Percentiles rank a stretch among this genome's conserved stretches.
These are phyloP conservation scores for Stentor roeselii DNA, from an alignment of 73 alveolate genomes.

Conservation along the genomic window DNA sequence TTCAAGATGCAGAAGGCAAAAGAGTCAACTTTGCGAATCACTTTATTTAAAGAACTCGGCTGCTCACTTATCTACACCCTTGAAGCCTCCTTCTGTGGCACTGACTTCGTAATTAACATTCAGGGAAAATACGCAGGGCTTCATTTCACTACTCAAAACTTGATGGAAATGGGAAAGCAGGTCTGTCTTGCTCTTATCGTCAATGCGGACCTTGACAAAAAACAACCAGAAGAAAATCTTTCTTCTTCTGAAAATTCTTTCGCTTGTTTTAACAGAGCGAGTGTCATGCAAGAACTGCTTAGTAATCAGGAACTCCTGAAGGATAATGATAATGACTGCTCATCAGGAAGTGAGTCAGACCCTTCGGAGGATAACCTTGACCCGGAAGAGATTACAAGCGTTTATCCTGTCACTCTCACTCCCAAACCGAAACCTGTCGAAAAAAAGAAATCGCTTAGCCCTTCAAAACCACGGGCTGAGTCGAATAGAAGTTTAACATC, in stretches of 20 bases:
- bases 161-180: slow-evolving; percentile 27
- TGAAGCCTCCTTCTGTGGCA: slow-evolving; percentile 94
- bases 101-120: slow-evolving; percentile 28
- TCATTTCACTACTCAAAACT: slow-evolving; percentile 5
- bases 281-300: background rate
- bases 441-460: background rate
- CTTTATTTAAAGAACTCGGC: slow-evolving; percentile 83
- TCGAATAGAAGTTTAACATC: background rate
- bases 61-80: slow-evolving; percentile 79
- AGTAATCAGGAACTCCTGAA: slow-evolving; percentile 1
- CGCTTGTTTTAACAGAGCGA: background rate
- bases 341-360: slow-evolving; percentile 26
- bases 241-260: background rate
- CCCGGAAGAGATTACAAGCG: background rate
- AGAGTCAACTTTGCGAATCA: slow-evolving; percentile 91
- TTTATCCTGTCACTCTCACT: background rate
- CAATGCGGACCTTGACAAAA: slow-evolving; percentile 28
- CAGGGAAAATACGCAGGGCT: slow-evolving; percentile 34
- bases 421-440: background rate
- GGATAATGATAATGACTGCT: background rate
- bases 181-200: slow-evolving; percentile 20
- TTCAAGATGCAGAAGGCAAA: slow-evolving; percentile 84
- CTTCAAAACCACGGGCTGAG: slow-evolving; percentile 11
- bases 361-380: slow-evolving; percentile 22
- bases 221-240: background rate